Percentiles rank a stretch among this genome's conserved stretches.
These are phyloP conservation scores for Byssothecium circinans DNA, from an alignment of 2,329 filamentous ascomycete genomes.

Conservation along the genomic window DNA sequence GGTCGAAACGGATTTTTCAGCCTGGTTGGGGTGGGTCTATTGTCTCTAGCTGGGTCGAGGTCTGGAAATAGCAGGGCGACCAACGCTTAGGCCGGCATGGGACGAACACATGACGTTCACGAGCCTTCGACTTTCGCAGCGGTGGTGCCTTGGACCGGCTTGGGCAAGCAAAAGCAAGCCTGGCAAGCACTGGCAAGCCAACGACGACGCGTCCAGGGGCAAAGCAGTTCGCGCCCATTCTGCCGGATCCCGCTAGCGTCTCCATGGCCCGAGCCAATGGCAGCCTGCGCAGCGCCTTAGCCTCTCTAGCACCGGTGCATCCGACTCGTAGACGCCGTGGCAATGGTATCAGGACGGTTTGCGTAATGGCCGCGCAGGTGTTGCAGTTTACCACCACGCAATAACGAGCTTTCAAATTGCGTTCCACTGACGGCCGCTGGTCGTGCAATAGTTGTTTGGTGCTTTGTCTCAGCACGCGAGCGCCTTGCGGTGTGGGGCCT, in stretches of 20 bases:
- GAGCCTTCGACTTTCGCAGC: slow-evolving; percentile 21
- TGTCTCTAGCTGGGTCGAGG: slow-evolving; percentile 20
- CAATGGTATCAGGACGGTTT: no score
- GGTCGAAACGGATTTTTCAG: slow-evolving; percentile 29
- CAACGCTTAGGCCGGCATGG: slow-evolving; percentile 2
- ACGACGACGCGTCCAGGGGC: slow-evolving; percentile 16
- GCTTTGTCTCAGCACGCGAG: slow-evolving; percentile 28
- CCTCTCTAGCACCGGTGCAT: slow-evolving; percentile 4
- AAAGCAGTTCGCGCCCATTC: slow-evolving; percentile 22
- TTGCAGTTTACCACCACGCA: slow-evolving; percentile 7
- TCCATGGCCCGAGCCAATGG: slow-evolving; percentile 19
- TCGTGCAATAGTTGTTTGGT: neutral
- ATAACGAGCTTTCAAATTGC: no score
- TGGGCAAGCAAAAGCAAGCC: slow-evolving; percentile 19
- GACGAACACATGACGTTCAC: slow-evolving; percentile 41
- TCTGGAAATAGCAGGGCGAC: slow-evolving; percentile 29
- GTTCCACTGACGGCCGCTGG: no score
- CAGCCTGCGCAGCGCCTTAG: no score
- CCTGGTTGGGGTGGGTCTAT: slow-evolving; percentile 30
- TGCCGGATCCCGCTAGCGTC: slow-evolving; percentile 29
- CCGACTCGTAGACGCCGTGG: slow-evolving; percentile 28
- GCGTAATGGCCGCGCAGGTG: no score
- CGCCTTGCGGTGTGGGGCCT: no score
- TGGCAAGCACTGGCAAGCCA: no score
- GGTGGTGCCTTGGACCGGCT: slow-evolving; percentile 32